Conservation (phyloP, 805 yeast species). For the Suhomyces vadensis region DNA sequence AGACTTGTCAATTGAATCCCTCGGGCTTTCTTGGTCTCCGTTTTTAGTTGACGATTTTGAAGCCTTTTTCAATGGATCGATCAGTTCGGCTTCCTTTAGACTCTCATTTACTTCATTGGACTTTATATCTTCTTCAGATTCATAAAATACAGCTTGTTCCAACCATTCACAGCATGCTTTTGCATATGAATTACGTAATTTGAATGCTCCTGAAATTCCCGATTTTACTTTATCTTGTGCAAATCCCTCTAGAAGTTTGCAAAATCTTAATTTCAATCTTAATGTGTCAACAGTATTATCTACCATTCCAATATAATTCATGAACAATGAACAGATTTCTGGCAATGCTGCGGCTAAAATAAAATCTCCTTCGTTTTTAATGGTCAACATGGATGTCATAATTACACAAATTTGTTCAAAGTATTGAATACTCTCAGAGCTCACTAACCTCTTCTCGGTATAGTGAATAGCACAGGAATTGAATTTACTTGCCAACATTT, state of each 20-base stretch:
- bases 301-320: constrained; percentile 29
- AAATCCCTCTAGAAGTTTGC: constrained; percentile 37
- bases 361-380: constrained; percentile 38
- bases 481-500: constrained; percentile 48
- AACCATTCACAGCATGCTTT: constrained; percentile 54
- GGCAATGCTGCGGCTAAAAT: constrained; percentile 34
- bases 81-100: background rate
- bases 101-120: background rate
- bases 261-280: constrained; percentile 45
- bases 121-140: constrained; percentile 13
- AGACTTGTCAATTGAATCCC: background rate
- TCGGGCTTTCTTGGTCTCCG: background rate
- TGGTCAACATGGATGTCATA: constrained; percentile 39
- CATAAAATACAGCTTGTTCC: constrained; percentile 49
- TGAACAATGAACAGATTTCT: constrained; percentile 26
- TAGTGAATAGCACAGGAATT: constrained; percentile 37
- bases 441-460: constrained; percentile 24
- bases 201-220: constrained; percentile 47
- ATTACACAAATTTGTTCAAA: constrained; percentile 53
- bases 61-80: background rate
- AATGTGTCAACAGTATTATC: constrained; percentile 31
- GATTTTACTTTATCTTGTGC: constrained; percentile 33
- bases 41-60: background rate
- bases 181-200: constrained; percentile 48
- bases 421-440: constrained; percentile 36